Evolutionary conservation across 139 green algal genomes (phyloP), one percentile per base, ranked within the genome.

Genomic region (Yamagishiella unicocca): DNA sequence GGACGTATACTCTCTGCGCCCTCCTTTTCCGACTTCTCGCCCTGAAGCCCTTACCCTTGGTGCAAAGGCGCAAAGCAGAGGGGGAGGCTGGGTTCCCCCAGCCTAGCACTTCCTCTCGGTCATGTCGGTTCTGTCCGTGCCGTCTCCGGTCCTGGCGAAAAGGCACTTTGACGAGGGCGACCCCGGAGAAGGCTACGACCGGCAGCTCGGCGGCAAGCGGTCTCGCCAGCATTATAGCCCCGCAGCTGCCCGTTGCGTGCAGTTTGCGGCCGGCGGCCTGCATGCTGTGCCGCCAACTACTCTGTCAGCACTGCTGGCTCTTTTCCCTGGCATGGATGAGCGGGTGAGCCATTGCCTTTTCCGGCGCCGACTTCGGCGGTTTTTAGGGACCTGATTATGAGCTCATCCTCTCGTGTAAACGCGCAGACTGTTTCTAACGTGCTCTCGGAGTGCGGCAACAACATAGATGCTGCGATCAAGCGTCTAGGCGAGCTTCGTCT

Each of bases 401-500:
- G 7, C 10, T 43, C 31, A 46, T 6, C 31, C 50, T 9, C 58
- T 24, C 35, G 9, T n/a, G n/a, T n/a, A 4, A 14, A 25, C 55
- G 29, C 84, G 64, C 90, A 97, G 95, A 89, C 90, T n/a, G 92
- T 97, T 68, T 75, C 91, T 2, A 88, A 88, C 21, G 94, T 96
- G 4, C 89, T 97, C 14, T 72, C 89, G 29, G 92, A 94, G 40
- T 98, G 92, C 77, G 95, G 95, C 6, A 84, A 95, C 45, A 94
- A 97, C 80, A 95, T 98, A 67, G 95, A 98, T 78, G 93, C 91
- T 33, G 95, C 95, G 12, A 97, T 98, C 70, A 91, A 92, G 68
- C 92, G 92, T 19, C 89, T 98, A 33, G 93, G 83, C 4, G 84
- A 96, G 72, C 87, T 98, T 81, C 91, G 88, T 6, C 88, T 97